A percentile compares a stretch with the other conserved stretches of the same genome.
phyloP scores from a whole-genome alignment of 164 flowering plant genomes.

The Saururus chinensis region DNA sequence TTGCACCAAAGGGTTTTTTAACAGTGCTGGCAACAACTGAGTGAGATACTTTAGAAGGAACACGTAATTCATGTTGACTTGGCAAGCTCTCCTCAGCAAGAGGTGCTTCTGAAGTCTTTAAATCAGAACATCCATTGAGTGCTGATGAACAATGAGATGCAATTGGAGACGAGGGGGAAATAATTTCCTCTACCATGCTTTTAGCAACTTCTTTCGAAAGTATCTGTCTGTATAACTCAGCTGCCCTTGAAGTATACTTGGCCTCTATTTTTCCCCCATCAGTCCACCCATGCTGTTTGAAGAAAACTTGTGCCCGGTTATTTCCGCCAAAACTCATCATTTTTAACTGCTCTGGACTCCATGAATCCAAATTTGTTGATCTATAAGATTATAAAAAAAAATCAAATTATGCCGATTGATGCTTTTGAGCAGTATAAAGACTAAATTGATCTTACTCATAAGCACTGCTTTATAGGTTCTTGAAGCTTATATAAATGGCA shows the following conservation, averaged over 20 bases:
- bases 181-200: conserved; percentile 55
- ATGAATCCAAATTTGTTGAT: conserved; percentile 93
- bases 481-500: no score
- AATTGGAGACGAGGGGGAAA: conserved; percentile 63
- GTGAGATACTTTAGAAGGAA: conserved; percentile 26
- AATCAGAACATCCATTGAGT: conserved; percentile 58
- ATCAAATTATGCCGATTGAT: not conserved
- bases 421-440: no score
- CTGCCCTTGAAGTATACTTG: conserved; percentile 95
- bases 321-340: conserved; percentile 93
- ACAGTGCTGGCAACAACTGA: conserved; percentile 41
- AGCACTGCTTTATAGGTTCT: no score
- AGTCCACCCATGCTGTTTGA: conserved; percentile 98
- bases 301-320: conserved; percentile 90
- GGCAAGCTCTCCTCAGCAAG: conserved; percentile 18
- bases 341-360: conserved; percentile 86
- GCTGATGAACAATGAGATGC: no score
- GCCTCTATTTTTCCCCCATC: conserved; percentile 99
- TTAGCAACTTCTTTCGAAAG: conserved; percentile 94
- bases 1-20: conserved; percentile 83
- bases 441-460: no score
- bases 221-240: conserved; percentile 79
- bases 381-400: no score
- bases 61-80: no score
- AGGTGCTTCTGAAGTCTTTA: conserved; percentile 7